Conservation (phyloP, 2,329 filamentous ascomycete species). For the Blastomyces parvus region DNA sequence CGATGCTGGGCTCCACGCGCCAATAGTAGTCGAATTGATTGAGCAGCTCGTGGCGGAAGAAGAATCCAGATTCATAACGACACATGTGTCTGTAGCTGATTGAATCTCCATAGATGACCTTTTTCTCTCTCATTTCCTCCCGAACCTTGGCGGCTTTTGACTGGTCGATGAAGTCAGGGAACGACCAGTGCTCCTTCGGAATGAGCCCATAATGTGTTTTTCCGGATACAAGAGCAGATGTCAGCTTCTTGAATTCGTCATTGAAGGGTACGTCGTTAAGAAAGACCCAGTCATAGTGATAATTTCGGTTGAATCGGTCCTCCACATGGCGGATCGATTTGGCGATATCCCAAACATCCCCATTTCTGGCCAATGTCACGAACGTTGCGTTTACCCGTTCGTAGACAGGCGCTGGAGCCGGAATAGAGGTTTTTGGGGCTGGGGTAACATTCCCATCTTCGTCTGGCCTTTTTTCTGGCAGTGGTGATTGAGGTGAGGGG, state of each 20-base stretch:
- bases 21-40: constrained; percentile 98
- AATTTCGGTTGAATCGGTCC: constrained; percentile 94
- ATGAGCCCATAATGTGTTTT: constrained; percentile 87
- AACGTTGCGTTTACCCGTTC: constrained; percentile 94
- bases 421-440: not conserved
- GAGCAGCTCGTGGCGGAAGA: constrained; percentile 92
- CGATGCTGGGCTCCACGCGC: constrained; percentile 94
- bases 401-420: not conserved
- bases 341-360: constrained; percentile 92
- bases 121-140: constrained; percentile 84
- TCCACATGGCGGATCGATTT: constrained; percentile 93
- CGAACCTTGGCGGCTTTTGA: constrained; percentile 83
- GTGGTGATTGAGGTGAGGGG: not conserved
- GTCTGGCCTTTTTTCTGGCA: not conserved
- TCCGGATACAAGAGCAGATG: constrained; percentile 78
- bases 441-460: not conserved
- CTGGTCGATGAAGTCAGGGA: constrained; percentile 90
- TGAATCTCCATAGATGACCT: constrained; percentile 98
- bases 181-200: constrained; percentile 89
- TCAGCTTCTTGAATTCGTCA: constrained; percentile 86
- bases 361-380: constrained; percentile 87
- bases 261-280: constrained; percentile 94
- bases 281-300: constrained; percentile 99
- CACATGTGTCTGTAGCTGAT: constrained; percentile 99
- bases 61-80: constrained; percentile 97